These are phyloP conservation scores for Leucaena leucocephala DNA, from an alignment of 306 rosid genomes.

Conservation along the genomic window DNA sequence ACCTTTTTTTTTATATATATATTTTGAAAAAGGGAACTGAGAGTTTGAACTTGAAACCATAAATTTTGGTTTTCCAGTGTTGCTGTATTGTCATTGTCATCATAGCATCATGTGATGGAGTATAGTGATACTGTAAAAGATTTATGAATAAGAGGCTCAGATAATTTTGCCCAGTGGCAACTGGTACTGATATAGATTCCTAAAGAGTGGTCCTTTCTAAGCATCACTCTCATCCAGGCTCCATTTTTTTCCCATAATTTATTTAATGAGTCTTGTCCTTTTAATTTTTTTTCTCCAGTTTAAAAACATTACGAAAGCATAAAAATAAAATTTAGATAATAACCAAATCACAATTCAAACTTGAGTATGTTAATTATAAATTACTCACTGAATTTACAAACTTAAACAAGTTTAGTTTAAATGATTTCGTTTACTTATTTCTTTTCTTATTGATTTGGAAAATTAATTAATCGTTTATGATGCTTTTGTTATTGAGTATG, in stretches of 20 bases:
- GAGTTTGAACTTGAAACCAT: background rate
- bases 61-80: background rate
- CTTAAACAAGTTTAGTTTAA: background rate
- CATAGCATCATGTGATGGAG: background rate
- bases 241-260: background rate
- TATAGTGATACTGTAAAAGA: constrained; percentile 12
- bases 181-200: constrained; percentile 16
- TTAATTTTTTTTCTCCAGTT: background rate
- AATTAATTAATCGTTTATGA: background rate
- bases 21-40: background rate
- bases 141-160: background rate
- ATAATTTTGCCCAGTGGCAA: constrained; percentile 25
- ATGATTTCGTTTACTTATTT: background rate
- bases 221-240: background rate
- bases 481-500: too few species aligned
- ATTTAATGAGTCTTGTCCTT: background rate
- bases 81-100: constrained; percentile 8
- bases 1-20: too few species aligned
- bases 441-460: background rate
- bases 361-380: background rate
- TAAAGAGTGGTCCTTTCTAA: constrained; percentile 39
- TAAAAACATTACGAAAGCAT: background rate
- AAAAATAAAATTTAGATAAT: background rate
- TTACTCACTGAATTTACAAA: background rate
- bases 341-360: background rate